Base-by-base conservation (phyloP, 225 moss, liverwort and hornwort species). In the Straminergon stramineum region DNA sequence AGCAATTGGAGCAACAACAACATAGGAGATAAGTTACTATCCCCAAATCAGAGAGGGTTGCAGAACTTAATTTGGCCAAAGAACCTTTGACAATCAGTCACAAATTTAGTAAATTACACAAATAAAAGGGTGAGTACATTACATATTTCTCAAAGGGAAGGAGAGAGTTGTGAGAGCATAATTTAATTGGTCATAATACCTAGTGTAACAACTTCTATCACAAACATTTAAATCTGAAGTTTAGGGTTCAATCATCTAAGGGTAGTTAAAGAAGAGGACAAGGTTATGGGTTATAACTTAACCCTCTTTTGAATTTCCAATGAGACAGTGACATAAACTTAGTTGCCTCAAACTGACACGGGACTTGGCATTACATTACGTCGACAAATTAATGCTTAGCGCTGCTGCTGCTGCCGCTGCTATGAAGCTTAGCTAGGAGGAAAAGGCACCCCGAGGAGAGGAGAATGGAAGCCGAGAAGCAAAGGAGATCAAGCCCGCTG, bases 401-500 rank as follows among this genome's bases (percentile, higher is more conserved):
- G 21, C 31, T 64, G 64, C 67, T 69, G 75, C 70, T 52, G 51
- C 52, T 53, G 52, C 67, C 52, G 87, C 39, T 52, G 57, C 62
- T n/a, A 41, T 95, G 94, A 55, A 98, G 96, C 86, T 95, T 94
- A 9, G 95, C 91, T 0, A 99, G 94, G 45, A 99, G 94, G 90
- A 86, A 99, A 3, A 99, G 93, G 84, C 96, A 95, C 19, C 96
- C 96, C 65, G 99, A 94, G 22, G 99, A 93, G 82, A 99, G 92
- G 81, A 97, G 95, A 90, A 99, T 97, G 61, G 99, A 97, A 13
- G 94, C 97, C 5, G 99, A 93, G 84, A 99, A 99, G 91, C 89
- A 97, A 53, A 99, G 95, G 10, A 99, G 92, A 89, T 99, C 99
- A 28, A 96, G 75, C 41, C 96, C 92, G 17, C 93, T 94, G 68